These are phyloP conservation scores for Macrophomina phaseolina DNA, from an alignment of 2,329 filamentous ascomycete species.

Conservation along the genomic window DNA sequence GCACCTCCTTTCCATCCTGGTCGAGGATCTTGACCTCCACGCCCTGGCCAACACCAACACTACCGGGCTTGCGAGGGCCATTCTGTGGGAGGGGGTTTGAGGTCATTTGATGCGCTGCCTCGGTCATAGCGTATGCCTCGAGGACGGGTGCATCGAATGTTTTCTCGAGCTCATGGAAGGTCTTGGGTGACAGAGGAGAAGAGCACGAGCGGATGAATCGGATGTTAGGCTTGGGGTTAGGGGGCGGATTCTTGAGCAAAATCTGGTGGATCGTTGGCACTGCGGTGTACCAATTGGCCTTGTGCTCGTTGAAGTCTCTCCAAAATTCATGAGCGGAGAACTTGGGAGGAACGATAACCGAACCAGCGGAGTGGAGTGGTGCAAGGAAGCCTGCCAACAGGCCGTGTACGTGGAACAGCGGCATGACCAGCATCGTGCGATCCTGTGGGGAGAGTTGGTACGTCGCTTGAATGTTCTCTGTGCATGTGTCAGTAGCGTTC, in stretches of 20 bases:
- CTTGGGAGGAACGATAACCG: constrained; percentile 76
- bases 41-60: constrained; percentile 81
- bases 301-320: constrained; percentile 73
- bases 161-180: constrained; percentile 78
- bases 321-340: constrained; percentile 88
- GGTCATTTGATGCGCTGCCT: constrained; percentile 85
- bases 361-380: constrained; percentile 75
- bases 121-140: constrained; percentile 92
- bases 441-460: constrained; percentile 74
- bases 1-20: constrained; percentile 68
- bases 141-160: constrained; percentile 80
- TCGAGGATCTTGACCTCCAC: constrained; percentile 82
- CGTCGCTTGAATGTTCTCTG: constrained; percentile 77
- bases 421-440: constrained; percentile 87
- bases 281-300: constrained; percentile 90
- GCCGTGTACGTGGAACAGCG: constrained; percentile 90
- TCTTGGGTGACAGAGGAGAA: constrained; percentile 80
- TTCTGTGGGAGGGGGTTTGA: constrained; percentile 64
- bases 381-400: constrained; percentile 82
- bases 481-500: constrained; percentile 8
- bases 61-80: constrained; percentile 77
- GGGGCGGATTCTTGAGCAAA: constrained; percentile 74
- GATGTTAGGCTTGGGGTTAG: constrained; percentile 72
- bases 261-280: constrained; percentile 95
- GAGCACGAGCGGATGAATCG: constrained; percentile 90